Percentiles rank a stretch among this genome's conserved stretches.
These are phyloP conservation scores for Alternaria tenuissima DNA, from an alignment of 2,329 filamentous ascomycete genomes.

Conservation along the genomic window DNA sequence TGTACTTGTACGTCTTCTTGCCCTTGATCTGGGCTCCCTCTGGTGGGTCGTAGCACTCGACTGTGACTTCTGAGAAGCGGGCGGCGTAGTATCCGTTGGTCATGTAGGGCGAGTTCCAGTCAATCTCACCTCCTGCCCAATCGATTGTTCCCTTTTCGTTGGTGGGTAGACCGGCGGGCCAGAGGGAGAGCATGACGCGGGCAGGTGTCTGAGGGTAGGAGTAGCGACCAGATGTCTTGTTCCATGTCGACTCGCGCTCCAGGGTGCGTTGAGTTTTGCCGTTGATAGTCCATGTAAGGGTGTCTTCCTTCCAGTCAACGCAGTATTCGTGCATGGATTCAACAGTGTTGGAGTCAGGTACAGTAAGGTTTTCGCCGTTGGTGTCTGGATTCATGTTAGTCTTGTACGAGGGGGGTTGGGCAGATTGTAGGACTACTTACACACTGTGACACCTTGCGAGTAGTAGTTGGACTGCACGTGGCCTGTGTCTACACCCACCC, in stretches of 20 bases:
- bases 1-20: slow-evolving; percentile 77
- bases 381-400: slow-evolving; percentile 63
- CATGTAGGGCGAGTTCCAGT: slow-evolving; percentile 87
- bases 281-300: slow-evolving; percentile 87
- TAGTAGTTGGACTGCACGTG: slow-evolving; percentile 95
- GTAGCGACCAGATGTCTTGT: slow-evolving; percentile 81
- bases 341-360: slow-evolving; percentile 69
- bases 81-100: slow-evolving; percentile 91
- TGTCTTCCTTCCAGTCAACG: slow-evolving; percentile 89
- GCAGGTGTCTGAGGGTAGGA: slow-evolving; percentile 90
- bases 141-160: slow-evolving; percentile 86
- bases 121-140: slow-evolving; percentile 90
- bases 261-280: slow-evolving; percentile 78
- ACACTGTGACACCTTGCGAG: slow-evolving; percentile 90
- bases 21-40: slow-evolving; percentile 69
- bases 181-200: slow-evolving; percentile 91
- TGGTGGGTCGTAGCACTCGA: slow-evolving; percentile 88
- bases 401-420: not conserved
- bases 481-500: slow-evolving; percentile 79
- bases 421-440: slow-evolving; percentile 62
- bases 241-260: slow-evolving; percentile 83
- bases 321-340: slow-evolving; percentile 85
- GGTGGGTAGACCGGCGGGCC: slow-evolving; percentile 83
- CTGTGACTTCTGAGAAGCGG: slow-evolving; percentile 76
- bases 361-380: slow-evolving; percentile 75